These are phyloP conservation scores for Stentor coeruleus DNA, from an alignment of 73 alveolate species.

Conservation along the genomic window DNA sequence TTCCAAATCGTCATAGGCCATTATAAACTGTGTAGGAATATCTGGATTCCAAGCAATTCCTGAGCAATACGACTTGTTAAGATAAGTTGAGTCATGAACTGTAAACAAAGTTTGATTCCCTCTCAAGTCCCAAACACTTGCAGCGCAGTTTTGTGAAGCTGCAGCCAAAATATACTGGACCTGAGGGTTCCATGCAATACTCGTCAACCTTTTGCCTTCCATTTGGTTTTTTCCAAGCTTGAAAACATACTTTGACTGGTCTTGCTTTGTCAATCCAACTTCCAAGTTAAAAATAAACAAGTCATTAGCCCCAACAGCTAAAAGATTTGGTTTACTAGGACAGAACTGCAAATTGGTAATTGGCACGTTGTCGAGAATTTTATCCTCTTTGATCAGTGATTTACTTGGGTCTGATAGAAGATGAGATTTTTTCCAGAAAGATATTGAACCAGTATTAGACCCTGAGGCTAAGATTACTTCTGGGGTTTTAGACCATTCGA, in stretches of 20 bases:
- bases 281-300: conserved; percentile 71
- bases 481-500: conserved; percentile 13
- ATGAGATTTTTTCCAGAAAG: not conserved
- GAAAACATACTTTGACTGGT: conserved; percentile 59
- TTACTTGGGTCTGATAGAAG: conserved; percentile 5
- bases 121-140: conserved; percentile 85
- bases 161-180: conserved; percentile 88
- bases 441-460: not conserved
- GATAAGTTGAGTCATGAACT: conserved; percentile 43
- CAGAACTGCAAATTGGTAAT: conserved; percentile 72
- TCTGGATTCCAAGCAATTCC: conserved; percentile 82
- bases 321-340: conserved; percentile 71
- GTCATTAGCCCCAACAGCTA: conserved; percentile 82
- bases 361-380: conserved; percentile 28
- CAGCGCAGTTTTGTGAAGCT: conserved; percentile 69
- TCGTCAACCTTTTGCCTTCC: conserved; percentile 61
- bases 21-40: conserved; percentile 73
- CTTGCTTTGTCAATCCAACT: conserved; percentile 46
- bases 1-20: conserved; percentile 70
- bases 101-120: conserved; percentile 60
- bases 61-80: conserved; percentile 41
- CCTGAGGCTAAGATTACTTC: not conserved
- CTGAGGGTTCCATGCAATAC: conserved; percentile 77
- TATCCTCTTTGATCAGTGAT: not conserved
- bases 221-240: conserved; percentile 56